Evolutionary conservation across 2,329 filamentous ascomycete genomes (phyloP).

Genomic region (Penicillium sumatraense): DNA sequence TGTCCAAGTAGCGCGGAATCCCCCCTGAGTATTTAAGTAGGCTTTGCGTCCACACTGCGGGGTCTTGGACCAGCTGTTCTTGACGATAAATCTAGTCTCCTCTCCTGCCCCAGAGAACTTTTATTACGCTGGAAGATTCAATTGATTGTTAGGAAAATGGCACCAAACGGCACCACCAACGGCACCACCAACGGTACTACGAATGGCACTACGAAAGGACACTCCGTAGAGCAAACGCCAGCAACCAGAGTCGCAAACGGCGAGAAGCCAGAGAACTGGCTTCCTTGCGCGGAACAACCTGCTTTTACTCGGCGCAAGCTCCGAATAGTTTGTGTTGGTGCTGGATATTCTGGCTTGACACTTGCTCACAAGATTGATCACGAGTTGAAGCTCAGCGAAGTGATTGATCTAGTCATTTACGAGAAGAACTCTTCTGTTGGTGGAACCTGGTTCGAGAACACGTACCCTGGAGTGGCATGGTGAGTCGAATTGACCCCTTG

Average conservation of each 20-base stretch:
- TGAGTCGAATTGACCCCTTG: not conserved
- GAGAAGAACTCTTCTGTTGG: slow-evolving; percentile 19
- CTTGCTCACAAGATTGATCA: slow-evolving; percentile 28
- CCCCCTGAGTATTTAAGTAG: not conserved
- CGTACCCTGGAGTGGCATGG: slow-evolving; percentile 35
- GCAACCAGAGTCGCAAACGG: not conserved
- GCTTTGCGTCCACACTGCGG: not conserved
- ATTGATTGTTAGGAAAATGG: not conserved
- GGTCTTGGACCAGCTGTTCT: too few relatives aligned
- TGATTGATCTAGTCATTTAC: slow-evolving; percentile 17
- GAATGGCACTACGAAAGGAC: not conserved
- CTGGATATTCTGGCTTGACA: slow-evolving; percentile 25
- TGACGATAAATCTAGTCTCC: too few relatives aligned
- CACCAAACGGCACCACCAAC: not conserved
- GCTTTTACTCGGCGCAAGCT: slow-evolving; percentile 16
- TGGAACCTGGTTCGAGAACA: slow-evolving; percentile 20
- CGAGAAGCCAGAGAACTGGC: not conserved
- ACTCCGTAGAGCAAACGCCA: not conserved
- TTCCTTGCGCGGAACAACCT: slow-evolving; percentile 5
- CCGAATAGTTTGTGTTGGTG: slow-evolving; percentile 25
- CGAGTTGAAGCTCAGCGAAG: slow-evolving; percentile 7
- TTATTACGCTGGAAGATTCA: not conserved
- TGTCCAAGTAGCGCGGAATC: not conserved
- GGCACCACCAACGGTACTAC: not conserved
- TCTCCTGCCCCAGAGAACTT: too few relatives aligned